phyloP scores from a whole-genome alignment of 306 rosid genomes.

The Casuarina equisetifolia region DNA sequence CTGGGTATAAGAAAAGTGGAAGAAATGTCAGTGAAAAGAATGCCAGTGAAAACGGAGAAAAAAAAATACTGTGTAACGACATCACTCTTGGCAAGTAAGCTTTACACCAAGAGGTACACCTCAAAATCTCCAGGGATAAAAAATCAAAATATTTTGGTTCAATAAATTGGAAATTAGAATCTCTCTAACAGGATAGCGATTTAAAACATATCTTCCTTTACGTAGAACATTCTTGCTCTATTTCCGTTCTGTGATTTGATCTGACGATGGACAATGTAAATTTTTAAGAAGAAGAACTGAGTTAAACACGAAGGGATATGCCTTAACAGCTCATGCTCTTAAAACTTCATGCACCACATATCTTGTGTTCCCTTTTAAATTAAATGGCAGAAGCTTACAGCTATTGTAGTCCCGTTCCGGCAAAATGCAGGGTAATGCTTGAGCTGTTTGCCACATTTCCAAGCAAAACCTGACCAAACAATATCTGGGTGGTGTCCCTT shows the following conservation, averaged over 20 bases:
- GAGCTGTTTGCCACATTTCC: constrained; percentile 95
- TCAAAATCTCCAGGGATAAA: neutral
- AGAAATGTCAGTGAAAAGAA: constrained; percentile 22
- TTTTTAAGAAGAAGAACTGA: neutral
- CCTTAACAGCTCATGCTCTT: neutral
- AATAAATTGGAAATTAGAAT: neutral
- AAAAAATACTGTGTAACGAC: neutral
- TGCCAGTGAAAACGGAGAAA: neutral
- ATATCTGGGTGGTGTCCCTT: constrained; percentile 69
- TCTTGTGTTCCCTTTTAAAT: neutral
- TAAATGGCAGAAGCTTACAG: constrained; percentile 47
- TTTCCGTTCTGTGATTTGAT: neutral
- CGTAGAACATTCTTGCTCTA: neutral
- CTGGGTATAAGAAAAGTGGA: constrained; percentile 46
- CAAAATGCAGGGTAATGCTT: constrained; percentile 82
- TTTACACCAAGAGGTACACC: neutral
- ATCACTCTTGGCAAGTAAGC: neutral
- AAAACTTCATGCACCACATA: neutral
- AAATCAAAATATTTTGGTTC: too few relatives aligned
- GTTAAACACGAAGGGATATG: neutral
- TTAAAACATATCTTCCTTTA: neutral
- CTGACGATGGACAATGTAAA: neutral
- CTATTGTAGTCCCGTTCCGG: constrained; percentile 86
- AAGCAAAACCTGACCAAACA: constrained; percentile 89
- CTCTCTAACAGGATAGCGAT: neutral